Base-by-base conservation (phyloP, 345 rosid genomes). In the Hypericum perforatum region DNA sequence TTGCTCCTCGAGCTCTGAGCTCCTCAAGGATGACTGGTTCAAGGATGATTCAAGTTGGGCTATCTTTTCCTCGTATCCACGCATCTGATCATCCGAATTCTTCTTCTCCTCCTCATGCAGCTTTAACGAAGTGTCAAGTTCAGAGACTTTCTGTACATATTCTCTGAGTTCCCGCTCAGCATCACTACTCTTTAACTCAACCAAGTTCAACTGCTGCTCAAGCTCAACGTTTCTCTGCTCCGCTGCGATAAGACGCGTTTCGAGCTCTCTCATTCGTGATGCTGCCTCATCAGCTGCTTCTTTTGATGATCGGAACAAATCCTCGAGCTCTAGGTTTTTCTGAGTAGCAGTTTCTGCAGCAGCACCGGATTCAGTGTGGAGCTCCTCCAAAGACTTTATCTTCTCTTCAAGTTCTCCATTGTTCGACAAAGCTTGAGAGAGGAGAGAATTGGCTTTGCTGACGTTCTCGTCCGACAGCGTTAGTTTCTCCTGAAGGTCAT, bases 161-260 rank as follows among this genome's bases (percentile, higher is more conserved):
- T 52, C 55, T 52, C 55, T 38, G 11, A 37, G 13, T 52, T 52
- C 55, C n/a, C 55, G 37, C 55, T 52, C 55, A 52, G 55, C 41
- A 52, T 52, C 55, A 13, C 41, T 36, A 15, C 39, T 52, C 39
- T 52, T 52, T 10, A 52, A n/a, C 12, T 52, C 41, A 10, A 52
- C 39, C 41, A 52, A 52, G 14, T 37, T 52, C 55, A 52, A 37
- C 55, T 52, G 55, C 15, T 52, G 55, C 65, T 92, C 85, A 60
- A 88, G 80, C 80, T 85, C 94, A 56, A 73, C 71, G 29, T 66
- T 88, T 76, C 64, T 82, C 72, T 84, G 82, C 68, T 86, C 94
- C 38, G 80, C 76, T 44, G 83, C 85, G 52, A 70, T 54, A 56
- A 80, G 69, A 42, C 68, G 75, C 7, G 63, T 52, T 71, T 92